Base-by-base conservation (phyloP, 352 stramenopile species). In the Globisporangium radiosum region DNA sequence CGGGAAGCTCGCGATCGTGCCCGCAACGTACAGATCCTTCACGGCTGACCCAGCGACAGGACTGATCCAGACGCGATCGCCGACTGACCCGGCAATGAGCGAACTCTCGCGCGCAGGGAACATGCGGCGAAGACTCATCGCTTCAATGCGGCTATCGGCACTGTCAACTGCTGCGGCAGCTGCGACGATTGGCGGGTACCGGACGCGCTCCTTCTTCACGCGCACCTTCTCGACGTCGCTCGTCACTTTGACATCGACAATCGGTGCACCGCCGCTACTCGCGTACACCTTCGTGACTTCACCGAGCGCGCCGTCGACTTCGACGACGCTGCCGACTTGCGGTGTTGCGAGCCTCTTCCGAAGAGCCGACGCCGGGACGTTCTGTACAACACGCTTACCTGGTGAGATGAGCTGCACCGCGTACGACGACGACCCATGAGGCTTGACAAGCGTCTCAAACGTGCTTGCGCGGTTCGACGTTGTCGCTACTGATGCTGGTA, bases 311-410 rank as follows among this genome's bases (percentile, higher is more conserved):
- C 78, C 82, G 65, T 89, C 82, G 14, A 90, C 69, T 38, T 88
- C 76, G 44, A 92, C 78, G 10, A 92, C 73, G 58, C 82, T 92
- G 13, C 82, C 82, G 9, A 88, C 57, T 69, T 90, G 79, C 3
- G 82, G 79, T 7, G 64, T 42, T 33, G 63, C 55, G 4, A 52
- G 48, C 38, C 75, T 68, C 11, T 66, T 60, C 8, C 82, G 80
- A 54, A 92, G 47, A 10, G 54, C 69, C 15, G 75, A 58, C 53
- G 60, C 63, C 50, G 76, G 70, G 10, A 92, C 63, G 8, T 87
- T 79, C 39, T 66, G 70, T 17, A 87, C 56, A 4, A 77, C 52
- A 43, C 70, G 70, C 15, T 71, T 72, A 4, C 69, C 63, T 60
- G 56, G 60, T 33, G 25, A 33, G 13, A 78, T 33, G 47, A 91